These are phyloP conservation scores for Salix arbutifolia DNA, from an alignment of 345 rosid genomes.

Conservation along the genomic window DNA sequence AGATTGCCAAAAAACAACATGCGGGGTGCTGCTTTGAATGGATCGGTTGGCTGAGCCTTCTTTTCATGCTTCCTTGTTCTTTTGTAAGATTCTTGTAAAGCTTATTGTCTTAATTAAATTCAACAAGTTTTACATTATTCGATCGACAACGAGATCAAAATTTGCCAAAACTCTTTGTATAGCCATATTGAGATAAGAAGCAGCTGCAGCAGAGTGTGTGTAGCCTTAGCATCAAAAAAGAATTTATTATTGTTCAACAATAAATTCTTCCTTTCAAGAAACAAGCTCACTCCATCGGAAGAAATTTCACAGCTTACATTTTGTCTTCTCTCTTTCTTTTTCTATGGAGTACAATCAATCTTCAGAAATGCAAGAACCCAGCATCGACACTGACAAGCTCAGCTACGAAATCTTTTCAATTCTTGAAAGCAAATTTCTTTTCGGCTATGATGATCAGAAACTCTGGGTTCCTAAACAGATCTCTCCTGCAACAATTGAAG, in stretches of 20 bases:
- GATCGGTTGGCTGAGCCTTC: neutral
- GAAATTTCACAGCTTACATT: neutral
- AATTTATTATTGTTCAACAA: neutral
- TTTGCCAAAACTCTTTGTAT: constrained; percentile 4
- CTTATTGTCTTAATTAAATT: neutral
- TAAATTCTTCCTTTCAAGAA: neutral
- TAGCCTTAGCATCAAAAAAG: neutral
- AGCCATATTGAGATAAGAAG: neutral
- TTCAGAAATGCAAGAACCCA: constrained; percentile 78
- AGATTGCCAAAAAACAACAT: too few species aligned
- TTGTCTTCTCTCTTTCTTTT: neutral
- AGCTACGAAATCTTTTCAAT: constrained; percentile 97
- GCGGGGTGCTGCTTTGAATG: neutral
- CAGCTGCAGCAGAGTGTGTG: neutral
- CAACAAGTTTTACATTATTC: neutral
- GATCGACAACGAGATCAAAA: neutral
- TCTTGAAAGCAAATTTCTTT: constrained; percentile 83
- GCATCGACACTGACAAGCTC: constrained; percentile 91
- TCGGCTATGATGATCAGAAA: constrained; percentile 80
- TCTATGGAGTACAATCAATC: constrained; percentile 38
- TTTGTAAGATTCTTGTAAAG: neutral
- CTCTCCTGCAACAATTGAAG: constrained; percentile 23
- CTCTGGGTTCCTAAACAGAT: constrained; percentile 67
- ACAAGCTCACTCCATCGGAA: neutral
- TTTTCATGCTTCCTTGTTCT: neutral